Base-by-base conservation (phyloP, 805 yeast genomes). In the Jamesozyma lodderae region DNA sequence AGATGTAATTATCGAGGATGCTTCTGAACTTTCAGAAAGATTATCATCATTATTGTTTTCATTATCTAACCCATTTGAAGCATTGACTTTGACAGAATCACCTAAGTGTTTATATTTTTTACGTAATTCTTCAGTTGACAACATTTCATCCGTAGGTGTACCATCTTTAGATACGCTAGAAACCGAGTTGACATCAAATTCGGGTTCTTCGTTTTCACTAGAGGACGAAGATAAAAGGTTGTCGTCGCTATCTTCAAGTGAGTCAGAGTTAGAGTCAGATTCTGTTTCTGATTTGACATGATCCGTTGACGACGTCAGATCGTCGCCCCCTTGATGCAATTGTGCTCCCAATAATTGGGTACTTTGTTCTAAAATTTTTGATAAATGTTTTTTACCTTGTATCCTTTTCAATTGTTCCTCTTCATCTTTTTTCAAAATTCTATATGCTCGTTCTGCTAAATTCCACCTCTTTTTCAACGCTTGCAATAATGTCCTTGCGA, bases 391-490 rank as follows among this genome's bases (percentile, higher is more conserved):
- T 54, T 87, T 82, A 27, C 96, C 95, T 52, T 81, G 77, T 8
- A 75, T 73, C 38, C 83, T 75, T 54, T 86, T 81, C 49, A 81
- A 70, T 46, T 83, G 88, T 48, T 85, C 95, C 42, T 73, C 80
- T 47, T 82, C 85, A 43, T 80, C 76, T 33, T 79, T 79, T 53
- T 83, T 92, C 42, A 83, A 66, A 13, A 78, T 81, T 35, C 68
- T 70, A 53, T 73, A 80, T 1, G 85, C 94, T 56, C 83, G 86
- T 44, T 80, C 84, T 2, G 96, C 98, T 35, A 87, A 69, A 17
- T 70, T 65, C 99, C 99, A 92, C 52, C 92, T 78, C 57, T 79
- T 86, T 60, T 81, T 81, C 9, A 92, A 96, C 31, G 87, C 86
- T 49, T 75, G 79, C 1, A 83, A 81, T 0, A 94, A 82, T 35